phyloP scores from a whole-genome alignment of 2,329 filamentous ascomycete species.

The Fusarium luffae region DNA sequence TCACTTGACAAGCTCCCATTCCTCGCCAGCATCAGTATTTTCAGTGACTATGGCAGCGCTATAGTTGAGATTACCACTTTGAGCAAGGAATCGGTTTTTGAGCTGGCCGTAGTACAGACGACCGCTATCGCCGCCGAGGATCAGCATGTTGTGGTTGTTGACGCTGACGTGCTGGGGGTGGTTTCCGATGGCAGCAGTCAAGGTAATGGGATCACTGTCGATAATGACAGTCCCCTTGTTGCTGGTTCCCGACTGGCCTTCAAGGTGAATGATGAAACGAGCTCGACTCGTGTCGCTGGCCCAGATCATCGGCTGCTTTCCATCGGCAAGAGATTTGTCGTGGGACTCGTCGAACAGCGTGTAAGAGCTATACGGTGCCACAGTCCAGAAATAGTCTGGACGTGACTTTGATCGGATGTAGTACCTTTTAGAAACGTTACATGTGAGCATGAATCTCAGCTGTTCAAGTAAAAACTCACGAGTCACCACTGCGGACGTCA shows the following conservation, averaged over 20 bases:
- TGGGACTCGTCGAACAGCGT: not conserved
- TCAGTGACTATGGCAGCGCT: not conserved
- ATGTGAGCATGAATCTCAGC: not conserved
- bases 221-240: not conserved
- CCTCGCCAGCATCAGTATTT: not conserved
- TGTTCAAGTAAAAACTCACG: not conserved
- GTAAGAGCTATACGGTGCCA: not conserved
- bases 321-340: not conserved
- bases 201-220: not conserved
- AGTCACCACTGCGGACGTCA: not conserved
- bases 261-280: not conserved
- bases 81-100: not conserved
- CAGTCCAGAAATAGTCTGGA: not conserved
- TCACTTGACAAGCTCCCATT: constrained; percentile 31
- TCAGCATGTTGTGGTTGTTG: not conserved
- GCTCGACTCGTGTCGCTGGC: not conserved
- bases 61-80: not conserved
- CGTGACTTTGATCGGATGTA: not conserved
- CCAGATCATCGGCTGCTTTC: not conserved
- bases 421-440: not conserved
- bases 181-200: not conserved
- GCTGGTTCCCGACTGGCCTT: not conserved
- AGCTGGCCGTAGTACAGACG: not conserved
- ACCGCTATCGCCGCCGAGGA: not conserved
- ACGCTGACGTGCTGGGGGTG: not conserved